Conservation (phyloP, 2,329 filamentous ascomycete genomes). For the Trichoderma sp. region DNA sequence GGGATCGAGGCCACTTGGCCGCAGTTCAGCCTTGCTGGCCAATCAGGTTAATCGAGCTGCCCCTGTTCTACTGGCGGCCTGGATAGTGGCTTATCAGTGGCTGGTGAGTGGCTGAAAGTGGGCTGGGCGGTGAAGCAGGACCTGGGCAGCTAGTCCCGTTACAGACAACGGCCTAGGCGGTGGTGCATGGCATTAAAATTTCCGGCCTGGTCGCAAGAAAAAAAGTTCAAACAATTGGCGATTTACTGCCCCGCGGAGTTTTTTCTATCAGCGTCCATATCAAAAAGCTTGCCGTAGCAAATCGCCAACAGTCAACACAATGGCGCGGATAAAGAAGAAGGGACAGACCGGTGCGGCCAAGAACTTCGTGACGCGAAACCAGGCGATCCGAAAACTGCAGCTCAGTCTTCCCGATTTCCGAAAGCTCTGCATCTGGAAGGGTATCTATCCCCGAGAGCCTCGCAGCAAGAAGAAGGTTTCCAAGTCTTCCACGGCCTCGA, state of each 20-base stretch:
- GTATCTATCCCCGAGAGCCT: slow-evolving; percentile 96
- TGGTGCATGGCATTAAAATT: slow-evolving; percentile 35
- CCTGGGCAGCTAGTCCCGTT: slow-evolving; percentile 21
- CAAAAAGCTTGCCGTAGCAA: slow-evolving; percentile 21
- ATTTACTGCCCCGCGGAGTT: slow-evolving; percentile 34
- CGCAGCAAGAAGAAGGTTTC: slow-evolving; percentile 95
- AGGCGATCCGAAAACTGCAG: slow-evolving; percentile 96
- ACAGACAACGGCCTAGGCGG: slow-evolving; percentile 26
- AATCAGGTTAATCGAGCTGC: not conserved
- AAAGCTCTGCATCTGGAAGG: slow-evolving; percentile 99
- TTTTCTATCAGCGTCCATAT: slow-evolving; percentile 25
- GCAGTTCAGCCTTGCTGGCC: slow-evolving; percentile 23
- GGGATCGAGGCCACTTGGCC: slow-evolving; percentile 31
- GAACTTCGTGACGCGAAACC: slow-evolving; percentile 97
- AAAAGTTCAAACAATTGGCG: slow-evolving; percentile 27
- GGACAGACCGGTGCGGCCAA: slow-evolving; percentile 89
- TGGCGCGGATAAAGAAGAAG: slow-evolving; percentile 88
- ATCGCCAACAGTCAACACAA: slow-evolving; percentile 30
- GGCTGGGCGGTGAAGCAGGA: slow-evolving; percentile 27
- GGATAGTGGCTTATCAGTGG: not conserved
- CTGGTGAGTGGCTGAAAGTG: slow-evolving; percentile 11
- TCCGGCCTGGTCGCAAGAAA: slow-evolving; percentile 33
- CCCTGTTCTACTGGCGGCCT: not conserved
- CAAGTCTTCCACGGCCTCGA: slow-evolving; percentile 83
- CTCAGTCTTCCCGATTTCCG: slow-evolving; percentile 96